Conservation (phyloP, 306 rosid species). For the Hippophae gyantsensis region DNA sequence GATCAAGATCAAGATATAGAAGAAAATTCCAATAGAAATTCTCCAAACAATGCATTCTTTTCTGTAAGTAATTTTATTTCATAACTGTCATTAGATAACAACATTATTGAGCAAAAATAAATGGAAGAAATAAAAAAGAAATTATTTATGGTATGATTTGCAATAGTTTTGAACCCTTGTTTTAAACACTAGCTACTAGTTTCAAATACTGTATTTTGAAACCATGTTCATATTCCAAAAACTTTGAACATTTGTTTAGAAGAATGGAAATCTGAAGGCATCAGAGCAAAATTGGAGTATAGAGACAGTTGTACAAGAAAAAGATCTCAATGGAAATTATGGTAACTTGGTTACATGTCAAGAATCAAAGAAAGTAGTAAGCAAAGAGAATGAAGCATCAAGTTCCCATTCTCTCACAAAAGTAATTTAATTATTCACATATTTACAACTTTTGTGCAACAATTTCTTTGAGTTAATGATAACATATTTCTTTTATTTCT, state of each 20-base stretch:
- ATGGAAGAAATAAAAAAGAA: too few relatives aligned
- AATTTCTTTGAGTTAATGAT: constrained; percentile 9
- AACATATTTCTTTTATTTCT: constrained; percentile 9
- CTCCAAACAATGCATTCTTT: constrained; percentile 21
- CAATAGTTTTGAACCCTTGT: too few relatives aligned
- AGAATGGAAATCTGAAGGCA: constrained; percentile 22
- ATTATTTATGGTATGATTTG: too few relatives aligned
- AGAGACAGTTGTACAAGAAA: constrained; percentile 13
- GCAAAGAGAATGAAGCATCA: constrained; percentile 14
- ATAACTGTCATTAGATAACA: neutral
- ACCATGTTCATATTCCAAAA: too few relatives aligned
- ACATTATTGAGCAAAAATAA: too few relatives aligned
- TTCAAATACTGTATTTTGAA: too few relatives aligned
- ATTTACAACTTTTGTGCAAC: neutral
- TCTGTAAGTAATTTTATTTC: constrained; percentile 30
- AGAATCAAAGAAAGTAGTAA: constrained; percentile 1
- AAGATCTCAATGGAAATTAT: constrained; percentile 19
- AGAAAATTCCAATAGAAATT: constrained; percentile 29
- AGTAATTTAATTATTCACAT: constrained; percentile 6
- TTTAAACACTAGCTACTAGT: too few relatives aligned
- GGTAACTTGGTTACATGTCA: constrained; percentile 14
- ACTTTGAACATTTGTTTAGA: constrained; percentile 20
- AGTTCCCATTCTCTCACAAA: constrained; percentile 17
- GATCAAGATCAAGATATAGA: constrained; percentile 31
- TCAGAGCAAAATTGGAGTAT: constrained; percentile 29